Evolutionary conservation across 257 asterid species (phyloP), one percentile per base, ranked within the genome.

Genomic region (Marsdenia floribunda): DNA sequence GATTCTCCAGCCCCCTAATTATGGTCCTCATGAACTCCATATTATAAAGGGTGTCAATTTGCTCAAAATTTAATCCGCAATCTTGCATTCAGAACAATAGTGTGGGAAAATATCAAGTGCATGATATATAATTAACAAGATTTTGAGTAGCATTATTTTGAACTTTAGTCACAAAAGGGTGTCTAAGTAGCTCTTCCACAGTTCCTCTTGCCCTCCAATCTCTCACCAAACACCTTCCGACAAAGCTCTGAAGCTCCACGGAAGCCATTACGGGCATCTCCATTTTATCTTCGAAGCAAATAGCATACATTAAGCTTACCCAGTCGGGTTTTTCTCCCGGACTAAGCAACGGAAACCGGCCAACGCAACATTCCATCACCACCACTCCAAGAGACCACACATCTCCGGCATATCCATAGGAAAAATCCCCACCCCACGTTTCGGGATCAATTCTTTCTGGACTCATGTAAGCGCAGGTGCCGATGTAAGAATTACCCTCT

Each of bases 391-490:
- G 73, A 29, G 87, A 71, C 88, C 92, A 88, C 61, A 88, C 77
- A 44, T 88, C 92, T 54, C 89, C 91, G 0, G 83, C 83, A 19
- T 59, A 85, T 4, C 85, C 83, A 9, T 71, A 80, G 40, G 85
- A 80, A 15, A 18, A 33, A 8, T 49, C 83, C 10, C 83, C 81
- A 42, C 54, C 77, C 87, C 88, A 86, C 10, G 82, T 76, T 70
- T 83, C 86, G 1, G 90, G 84, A 70, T 85, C 86, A 72, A 82
- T 52, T 64, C 88, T 76, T 78, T 86, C 90, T 0, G 92, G 90
- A 74, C 92, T 88, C 90, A 86, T 84, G 42, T 86, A 86, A 29
- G 87, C 88, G 18, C 84, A 80, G 10, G 90, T 88, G 0, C 90
- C 89, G 70, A 53, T 73, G n/a, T 76, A 72, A 4, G 78, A 58